Conservation (phyloP, 2,329 filamentous ascomycete species). For the Alternaria sp. region DNA sequence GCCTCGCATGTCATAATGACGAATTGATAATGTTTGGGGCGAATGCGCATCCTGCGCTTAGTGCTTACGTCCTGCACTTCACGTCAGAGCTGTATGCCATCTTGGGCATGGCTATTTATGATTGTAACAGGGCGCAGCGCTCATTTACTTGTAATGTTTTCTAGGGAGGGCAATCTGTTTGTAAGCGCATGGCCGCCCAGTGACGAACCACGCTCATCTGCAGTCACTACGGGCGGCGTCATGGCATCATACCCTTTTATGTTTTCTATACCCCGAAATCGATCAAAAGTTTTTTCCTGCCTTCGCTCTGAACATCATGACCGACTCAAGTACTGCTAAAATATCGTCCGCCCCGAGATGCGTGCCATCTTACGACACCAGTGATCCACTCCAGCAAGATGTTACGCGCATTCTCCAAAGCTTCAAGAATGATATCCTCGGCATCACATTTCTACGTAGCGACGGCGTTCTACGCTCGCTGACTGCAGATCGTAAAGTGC, state of each 20-base stretch:
- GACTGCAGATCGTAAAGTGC: conserved; percentile 9
- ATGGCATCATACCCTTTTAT: neutral
- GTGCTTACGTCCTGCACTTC: neutral
- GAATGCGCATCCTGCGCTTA: neutral
- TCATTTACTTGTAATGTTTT: conserved; percentile 8
- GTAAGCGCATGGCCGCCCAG: neutral
- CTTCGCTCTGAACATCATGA: neutral
- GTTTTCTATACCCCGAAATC: neutral
- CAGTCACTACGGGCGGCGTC: neutral
- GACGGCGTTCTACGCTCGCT: conserved; percentile 13
- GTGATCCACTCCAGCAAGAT: conserved; percentile 10
- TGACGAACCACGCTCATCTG: neutral
- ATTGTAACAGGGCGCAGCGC: neutral
- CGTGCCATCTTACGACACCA: neutral
- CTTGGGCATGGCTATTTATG: neutral
- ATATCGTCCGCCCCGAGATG: neutral
- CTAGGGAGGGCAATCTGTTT: neutral
- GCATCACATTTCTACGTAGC: conserved; percentile 3
- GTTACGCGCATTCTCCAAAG: neutral
- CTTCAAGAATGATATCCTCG: conserved; percentile 10
- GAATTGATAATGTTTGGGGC: conserved; percentile 4
- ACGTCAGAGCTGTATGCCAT: neutral
- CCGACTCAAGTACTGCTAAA: neutral
- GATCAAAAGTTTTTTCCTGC: neutral
- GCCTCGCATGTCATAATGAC: conserved; percentile 4